These are phyloP conservation scores for Mucor saturninus DNA, from an alignment of 371 early-diverging fungal genomes.

Conservation along the genomic window DNA sequence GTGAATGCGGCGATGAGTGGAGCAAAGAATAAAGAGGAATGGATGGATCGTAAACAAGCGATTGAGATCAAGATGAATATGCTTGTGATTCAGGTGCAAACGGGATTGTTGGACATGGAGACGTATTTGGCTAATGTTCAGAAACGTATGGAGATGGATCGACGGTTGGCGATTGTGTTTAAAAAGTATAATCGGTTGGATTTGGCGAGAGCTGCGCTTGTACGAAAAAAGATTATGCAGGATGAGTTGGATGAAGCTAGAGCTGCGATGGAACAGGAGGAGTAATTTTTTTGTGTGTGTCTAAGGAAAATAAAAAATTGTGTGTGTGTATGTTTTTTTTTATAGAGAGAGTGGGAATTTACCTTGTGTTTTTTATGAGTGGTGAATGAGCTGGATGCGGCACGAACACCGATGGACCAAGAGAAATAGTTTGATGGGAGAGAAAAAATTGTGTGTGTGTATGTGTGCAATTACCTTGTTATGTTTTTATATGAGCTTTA, in stretches of 20 bases:
- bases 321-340: too few species aligned
- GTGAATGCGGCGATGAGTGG: conserved; percentile 51
- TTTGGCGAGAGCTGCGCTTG: conserved; percentile 71
- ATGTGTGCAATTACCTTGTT: too few species aligned
- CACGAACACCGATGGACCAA: too few species aligned
- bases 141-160: conserved; percentile 64
- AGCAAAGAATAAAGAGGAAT: conserved; percentile 61
- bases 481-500: too few species aligned
- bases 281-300: neutral
- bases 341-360: too few species aligned
- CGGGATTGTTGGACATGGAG: conserved; percentile 79
- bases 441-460: too few species aligned
- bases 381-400: too few species aligned
- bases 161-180: conserved; percentile 70
- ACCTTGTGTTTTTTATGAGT: too few species aligned
- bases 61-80: conserved; percentile 82
- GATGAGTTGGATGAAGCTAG: conserved; percentile 81
- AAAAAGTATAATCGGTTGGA: conserved; percentile 69
- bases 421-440: too few species aligned
- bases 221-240: conserved; percentile 78
- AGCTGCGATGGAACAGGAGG: conserved; percentile 59
- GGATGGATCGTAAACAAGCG: conserved; percentile 67
- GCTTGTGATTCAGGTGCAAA: conserved; percentile 79
- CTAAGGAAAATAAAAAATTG: neutral
- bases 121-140: conserved; percentile 63